Evolutionary conservation across 345 rosid species (phyloP).

Genomic region (Luvunga scandens): DNA sequence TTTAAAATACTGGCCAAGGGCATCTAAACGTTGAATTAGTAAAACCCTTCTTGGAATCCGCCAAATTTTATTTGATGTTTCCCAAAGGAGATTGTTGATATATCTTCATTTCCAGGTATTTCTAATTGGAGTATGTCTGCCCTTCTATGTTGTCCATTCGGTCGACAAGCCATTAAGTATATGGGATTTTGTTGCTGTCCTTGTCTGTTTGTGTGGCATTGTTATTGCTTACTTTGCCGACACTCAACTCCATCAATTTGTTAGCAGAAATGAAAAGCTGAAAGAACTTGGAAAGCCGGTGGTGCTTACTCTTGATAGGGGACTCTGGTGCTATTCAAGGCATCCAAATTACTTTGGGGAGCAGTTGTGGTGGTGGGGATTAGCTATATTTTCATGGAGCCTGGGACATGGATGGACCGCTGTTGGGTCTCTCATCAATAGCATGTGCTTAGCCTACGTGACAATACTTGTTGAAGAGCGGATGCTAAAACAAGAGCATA

Average conservation of each 20-base stretch:
- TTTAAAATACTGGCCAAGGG: not conserved
- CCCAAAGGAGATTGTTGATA: not conserved
- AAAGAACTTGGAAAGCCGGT: slow-evolving; percentile 72
- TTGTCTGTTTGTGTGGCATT: slow-evolving; percentile 61
- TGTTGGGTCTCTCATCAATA: slow-evolving; percentile 65
- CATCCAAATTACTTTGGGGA: slow-evolving; percentile 98
- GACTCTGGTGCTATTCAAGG: slow-evolving; percentile 78
- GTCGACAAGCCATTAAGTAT: slow-evolving; percentile 58
- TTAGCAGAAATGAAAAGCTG: slow-evolving; percentile 56
- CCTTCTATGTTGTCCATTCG: slow-evolving; percentile 58
- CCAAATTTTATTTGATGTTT: not conserved
- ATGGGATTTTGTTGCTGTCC: slow-evolving; percentile 64
- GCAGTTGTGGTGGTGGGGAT: slow-evolving; percentile 99
- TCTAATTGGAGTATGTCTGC: slow-evolving; percentile 76
- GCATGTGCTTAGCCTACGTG: slow-evolving; percentile 74
- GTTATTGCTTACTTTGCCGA: slow-evolving; percentile 75
- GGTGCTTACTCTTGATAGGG: slow-evolving; percentile 67
- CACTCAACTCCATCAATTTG: slow-evolving; percentile 77
- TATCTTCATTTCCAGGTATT: slow-evolving; percentile 48
- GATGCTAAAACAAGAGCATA: slow-evolving; percentile 68
- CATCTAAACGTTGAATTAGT: not conserved
- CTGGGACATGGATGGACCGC: slow-evolving; percentile 77
- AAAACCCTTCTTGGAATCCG: not conserved
- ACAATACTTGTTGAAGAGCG: slow-evolving; percentile 78
- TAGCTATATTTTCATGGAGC: slow-evolving; percentile 79